phyloP scores from a whole-genome alignment of 2,329 filamentous ascomycete species.

The Penicillium sp. region DNA sequence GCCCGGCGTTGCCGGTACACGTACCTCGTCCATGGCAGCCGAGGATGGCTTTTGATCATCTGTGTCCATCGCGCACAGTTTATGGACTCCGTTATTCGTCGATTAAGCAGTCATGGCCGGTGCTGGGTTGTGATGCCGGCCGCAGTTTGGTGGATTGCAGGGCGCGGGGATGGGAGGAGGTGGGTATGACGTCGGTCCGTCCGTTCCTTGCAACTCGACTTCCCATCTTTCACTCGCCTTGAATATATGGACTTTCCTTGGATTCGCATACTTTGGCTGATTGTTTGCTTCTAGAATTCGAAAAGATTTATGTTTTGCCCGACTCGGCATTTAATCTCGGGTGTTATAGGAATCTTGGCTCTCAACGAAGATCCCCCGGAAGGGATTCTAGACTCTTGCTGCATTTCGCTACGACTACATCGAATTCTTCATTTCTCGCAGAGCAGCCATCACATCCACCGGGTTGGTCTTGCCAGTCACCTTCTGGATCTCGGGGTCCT shows the following conservation, averaged over 20 bases:
- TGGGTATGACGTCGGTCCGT: slow-evolving; percentile 28
- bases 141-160: slow-evolving; percentile 12
- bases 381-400: slow-evolving; percentile 1
- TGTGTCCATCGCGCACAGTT: slow-evolving; percentile 15
- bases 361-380: slow-evolving; percentile 9
- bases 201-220: neutral
- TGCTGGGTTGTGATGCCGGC: slow-evolving; percentile 2
- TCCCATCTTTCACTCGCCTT: neutral
- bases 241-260: neutral
- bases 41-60: slow-evolving; percentile 3
- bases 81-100: slow-evolving; percentile 2
- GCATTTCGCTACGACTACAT: slow-evolving; percentile 30
- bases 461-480: slow-evolving; percentile 75
- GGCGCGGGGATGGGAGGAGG: slow-evolving; percentile 8
- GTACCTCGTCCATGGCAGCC: slow-evolving; percentile 18
- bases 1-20: slow-evolving; percentile 5
- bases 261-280: neutral
- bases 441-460: slow-evolving; percentile 74
- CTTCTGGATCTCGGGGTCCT: slow-evolving; percentile 81
- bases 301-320: neutral
- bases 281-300: neutral
- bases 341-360: neutral
- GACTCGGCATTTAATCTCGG: neutral
- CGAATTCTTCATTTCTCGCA: slow-evolving; percentile 78
- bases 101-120: slow-evolving; percentile 14